phyloP scores from a whole-genome alignment of 2,329 filamentous ascomycete species.

The Calonectria leucothoes region DNA sequence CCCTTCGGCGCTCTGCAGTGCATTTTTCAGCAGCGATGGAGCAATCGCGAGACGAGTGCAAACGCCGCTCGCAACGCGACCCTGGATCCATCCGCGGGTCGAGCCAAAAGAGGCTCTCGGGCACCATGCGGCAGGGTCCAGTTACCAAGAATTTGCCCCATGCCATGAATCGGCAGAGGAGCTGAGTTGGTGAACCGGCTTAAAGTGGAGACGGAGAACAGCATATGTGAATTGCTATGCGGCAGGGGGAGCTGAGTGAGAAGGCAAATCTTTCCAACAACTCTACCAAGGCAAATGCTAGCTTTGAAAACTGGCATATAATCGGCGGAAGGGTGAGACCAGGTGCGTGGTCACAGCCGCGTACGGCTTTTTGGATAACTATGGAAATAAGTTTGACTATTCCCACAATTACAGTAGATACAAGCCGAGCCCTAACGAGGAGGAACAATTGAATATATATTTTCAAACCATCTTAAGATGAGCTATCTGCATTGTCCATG shows the following conservation, averaged over 20 bases:
- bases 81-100: neutral
- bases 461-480: neutral
- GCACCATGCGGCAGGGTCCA: neutral
- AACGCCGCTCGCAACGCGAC: too few relatives aligned
- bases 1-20: neutral
- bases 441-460: neutral
- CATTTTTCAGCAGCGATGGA: neutral
- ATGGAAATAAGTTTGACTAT: too few relatives aligned
- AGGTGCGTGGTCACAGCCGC: too few relatives aligned
- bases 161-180: neutral
- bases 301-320: too few relatives aligned
- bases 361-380: too few relatives aligned
- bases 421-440: too few relatives aligned
- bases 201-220: neutral
- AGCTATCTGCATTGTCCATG: neutral
- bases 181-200: neutral
- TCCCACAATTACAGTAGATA: too few relatives aligned
- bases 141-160: neutral
- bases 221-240: neutral
- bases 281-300: too few relatives aligned
- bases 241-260: neutral
- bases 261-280: neutral
- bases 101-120: neutral
- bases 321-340: too few relatives aligned
- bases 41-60: neutral